phyloP scores from a whole-genome alignment of 495 filamentous ascomycete species.

The Penicillium bovifimosum region DNA sequence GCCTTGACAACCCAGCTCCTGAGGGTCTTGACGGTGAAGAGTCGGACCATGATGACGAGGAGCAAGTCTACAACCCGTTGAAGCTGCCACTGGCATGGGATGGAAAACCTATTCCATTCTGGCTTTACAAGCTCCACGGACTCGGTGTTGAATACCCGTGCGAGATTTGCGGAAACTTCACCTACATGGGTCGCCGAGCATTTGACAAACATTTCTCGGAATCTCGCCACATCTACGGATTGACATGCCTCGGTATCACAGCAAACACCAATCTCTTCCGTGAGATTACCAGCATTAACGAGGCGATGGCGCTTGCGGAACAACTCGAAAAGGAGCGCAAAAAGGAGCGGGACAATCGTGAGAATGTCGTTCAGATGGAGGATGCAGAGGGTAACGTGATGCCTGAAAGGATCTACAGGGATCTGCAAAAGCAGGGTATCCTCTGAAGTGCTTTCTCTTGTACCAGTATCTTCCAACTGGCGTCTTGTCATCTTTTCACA shows the following conservation, averaged over 20 bases:
- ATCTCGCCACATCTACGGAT: slow-evolving; percentile 80
- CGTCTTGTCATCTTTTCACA: background rate
- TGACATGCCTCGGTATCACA: slow-evolving; percentile 90
- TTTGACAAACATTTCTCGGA: slow-evolving; percentile 99
- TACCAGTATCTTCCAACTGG: slow-evolving; percentile 1
- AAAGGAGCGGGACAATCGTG: slow-evolving; percentile 64
- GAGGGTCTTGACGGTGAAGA: slow-evolving; percentile 53
- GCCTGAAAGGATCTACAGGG: slow-evolving; percentile 95
- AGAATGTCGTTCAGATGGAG: slow-evolving; percentile 95
- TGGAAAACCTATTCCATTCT: slow-evolving; percentile 97
- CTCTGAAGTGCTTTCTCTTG: slow-evolving; percentile 23
- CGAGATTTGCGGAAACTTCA: slow-evolving; percentile 95
- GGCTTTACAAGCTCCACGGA: slow-evolving; percentile 96
- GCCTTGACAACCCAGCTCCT: slow-evolving; percentile 41
- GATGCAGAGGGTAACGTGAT: slow-evolving; percentile 96
- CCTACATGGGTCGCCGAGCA: slow-evolving; percentile 91
- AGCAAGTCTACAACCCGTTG: slow-evolving; percentile 92
- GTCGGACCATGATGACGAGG: slow-evolving; percentile 61
- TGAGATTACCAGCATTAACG: slow-evolving; percentile 87
- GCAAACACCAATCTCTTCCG: slow-evolving; percentile 82
- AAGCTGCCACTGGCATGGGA: slow-evolving; percentile 97
- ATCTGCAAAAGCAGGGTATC: slow-evolving; percentile 58
- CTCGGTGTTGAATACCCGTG: slow-evolving; percentile 92
- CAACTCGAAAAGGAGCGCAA: slow-evolving; percentile 86
- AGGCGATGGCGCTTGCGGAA: slow-evolving; percentile 84